Base-by-base conservation (phyloP, 805 yeast species). In the Wickerhamomyces kurtzmanii region DNA sequence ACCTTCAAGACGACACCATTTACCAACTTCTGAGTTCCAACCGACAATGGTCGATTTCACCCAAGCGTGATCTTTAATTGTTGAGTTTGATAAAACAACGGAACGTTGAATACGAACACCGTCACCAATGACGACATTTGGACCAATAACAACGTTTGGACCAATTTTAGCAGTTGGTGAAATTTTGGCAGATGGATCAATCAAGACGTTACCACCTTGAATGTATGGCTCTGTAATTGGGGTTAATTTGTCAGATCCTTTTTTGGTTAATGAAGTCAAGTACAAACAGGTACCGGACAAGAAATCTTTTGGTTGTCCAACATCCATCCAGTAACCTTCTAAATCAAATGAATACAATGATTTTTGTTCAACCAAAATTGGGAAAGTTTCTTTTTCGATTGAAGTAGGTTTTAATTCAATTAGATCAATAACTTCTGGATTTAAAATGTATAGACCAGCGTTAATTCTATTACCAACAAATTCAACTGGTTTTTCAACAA, bases 281-380 rank as follows among this genome's bases (percentile, higher is more conserved):
- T 87, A 91, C 41, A 89, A 68, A 47, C 86, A 76, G 50, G 96
- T 84, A 61, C 99, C 99, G 35, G 95, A 77, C 42, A 91, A 65
- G 78, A 86, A 91, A 65, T 91, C 99, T 75, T 89, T 91, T 73
- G 99, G 99, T 71, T 91, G 99, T 62, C 99, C 99, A 46, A 91
- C 96, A 62, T 91, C 99, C 98, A 91, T 91, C 99, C 99, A 91
- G 83, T 77, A 91, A 43, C 98, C 97, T 70, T 91, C 96, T 54
- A 91, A 75, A 62, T 91, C 99, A 53, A 83, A 91, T 31, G 97
- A 87, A 72, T 78, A 91, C 51, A 91, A 72, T 36, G 79, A 71
- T 54, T 80, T 86, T 55, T 79, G 66, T 63, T 83, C 93, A 43
- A 93, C 96, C 49, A 91, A 74, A 50, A 68, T 65, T 51, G 99